Percentiles rank a stretch among this genome's conserved stretches.
Conservation (phyloP, 148 eudicot species). For the Cornus suecica region DNA sequence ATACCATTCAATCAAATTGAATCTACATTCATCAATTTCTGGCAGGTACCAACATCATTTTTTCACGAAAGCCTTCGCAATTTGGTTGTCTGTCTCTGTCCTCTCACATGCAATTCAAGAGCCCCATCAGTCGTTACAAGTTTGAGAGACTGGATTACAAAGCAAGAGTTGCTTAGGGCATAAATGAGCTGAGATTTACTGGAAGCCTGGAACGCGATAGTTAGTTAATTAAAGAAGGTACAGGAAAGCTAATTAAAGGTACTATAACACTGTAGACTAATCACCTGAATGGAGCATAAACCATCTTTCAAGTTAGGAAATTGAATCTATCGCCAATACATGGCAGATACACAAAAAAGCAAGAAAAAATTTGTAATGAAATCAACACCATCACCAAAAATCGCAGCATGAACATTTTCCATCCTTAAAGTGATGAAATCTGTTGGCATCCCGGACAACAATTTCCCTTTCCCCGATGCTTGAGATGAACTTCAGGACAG, state of each 20-base stretch:
- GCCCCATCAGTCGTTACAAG: too few species aligned
- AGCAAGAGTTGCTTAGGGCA: too few species aligned
- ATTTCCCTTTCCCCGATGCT: slow-evolving; percentile 50
- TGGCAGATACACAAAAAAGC: background rate
- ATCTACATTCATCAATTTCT: too few species aligned
- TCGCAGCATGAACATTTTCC: slow-evolving; percentile 70
- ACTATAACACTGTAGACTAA: background rate
- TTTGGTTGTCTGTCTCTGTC: too few species aligned
- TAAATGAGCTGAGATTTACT: too few species aligned
- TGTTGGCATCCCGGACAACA: slow-evolving; percentile 59
- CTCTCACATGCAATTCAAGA: too few species aligned
- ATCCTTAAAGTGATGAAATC: slow-evolving; percentile 75
- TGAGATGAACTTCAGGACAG: slow-evolving; percentile 49
- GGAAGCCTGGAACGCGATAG: too few species aligned
- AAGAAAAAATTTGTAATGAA: background rate
- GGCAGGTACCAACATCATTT: too few species aligned
- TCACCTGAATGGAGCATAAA: background rate
- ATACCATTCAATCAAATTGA: too few species aligned
- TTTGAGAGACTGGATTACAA: too few species aligned
- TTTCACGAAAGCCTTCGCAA: too few species aligned
- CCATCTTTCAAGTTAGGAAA: background rate
- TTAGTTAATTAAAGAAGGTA: too few species aligned
- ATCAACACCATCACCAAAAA: slow-evolving; percentile 51
- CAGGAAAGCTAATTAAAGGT: background rate
- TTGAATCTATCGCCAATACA: background rate